Base-by-base conservation (phyloP, 2,329 filamentous ascomycete genomes). In the Cadophora sp. region DNA sequence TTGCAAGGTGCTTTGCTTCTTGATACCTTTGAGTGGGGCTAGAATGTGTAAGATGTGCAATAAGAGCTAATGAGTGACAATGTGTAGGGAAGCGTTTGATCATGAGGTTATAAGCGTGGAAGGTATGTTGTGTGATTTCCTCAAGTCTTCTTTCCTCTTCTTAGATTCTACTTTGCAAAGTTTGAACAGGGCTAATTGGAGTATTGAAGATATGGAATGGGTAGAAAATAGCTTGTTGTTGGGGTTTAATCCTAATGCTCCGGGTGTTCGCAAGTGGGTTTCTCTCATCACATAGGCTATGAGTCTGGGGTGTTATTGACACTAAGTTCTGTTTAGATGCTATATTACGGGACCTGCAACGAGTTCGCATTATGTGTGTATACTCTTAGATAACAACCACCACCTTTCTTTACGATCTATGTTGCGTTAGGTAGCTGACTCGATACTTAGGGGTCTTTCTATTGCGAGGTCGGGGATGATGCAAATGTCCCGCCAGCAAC, bases 221-320 rank as follows among this genome's bases (percentile, higher is more conserved):
- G 8, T 72, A 6, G 55, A 67, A 12, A 50, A 62, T 5, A 4
- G 51, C 3, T 29, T 29, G 43, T 60, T 68, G 7, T 24, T 71
- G 34, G 69, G 69, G 2, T 72, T 69, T 22, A 72, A 72, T 65
- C 67, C 63, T 14, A 55, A 66, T 31, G 67, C 66, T 48, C 64
- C 70, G 65, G 51, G 50, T 29, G 67, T 68, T 7, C 63, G 65
- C 58, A 71, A 71, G 69, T 72, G 56, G 50, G 62, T 65, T 19
- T 26, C 27, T 34, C 6, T 14, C 19, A n/a, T 5, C 5, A 9
- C 19, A 11, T 3, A 12, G 19, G 40, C 19, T 1, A 9, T 31
- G 27, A 24, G 8, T 14, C 8, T 8, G 9, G 9, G 22, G 1
- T 12, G 22, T 27, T 29, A 19, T 43, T 51, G 29, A 40, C 14